Evolutionary conservation across 2,329 filamentous ascomycete genomes (phyloP).

Genomic region (Talaromyces sp.): DNA sequence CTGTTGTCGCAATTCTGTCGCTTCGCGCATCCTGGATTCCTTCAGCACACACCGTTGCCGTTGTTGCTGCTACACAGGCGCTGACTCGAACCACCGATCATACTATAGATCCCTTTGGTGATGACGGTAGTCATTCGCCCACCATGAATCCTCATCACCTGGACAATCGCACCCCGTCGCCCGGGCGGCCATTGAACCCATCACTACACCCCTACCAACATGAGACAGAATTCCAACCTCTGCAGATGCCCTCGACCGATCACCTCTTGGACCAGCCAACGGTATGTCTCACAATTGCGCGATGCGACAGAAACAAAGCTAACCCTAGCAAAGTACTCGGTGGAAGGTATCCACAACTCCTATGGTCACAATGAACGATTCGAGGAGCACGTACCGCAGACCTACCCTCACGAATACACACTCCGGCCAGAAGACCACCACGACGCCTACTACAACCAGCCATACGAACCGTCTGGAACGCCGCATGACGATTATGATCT

Average conservation of each 20-base stretch:
- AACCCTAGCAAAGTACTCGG: constrained; percentile 54
- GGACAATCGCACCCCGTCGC: constrained; percentile 63
- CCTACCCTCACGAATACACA: constrained; percentile 56
- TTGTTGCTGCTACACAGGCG: constrained; percentile 3
- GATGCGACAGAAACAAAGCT: neutral
- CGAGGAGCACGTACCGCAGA: constrained; percentile 41
- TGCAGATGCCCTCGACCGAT: constrained; percentile 70
- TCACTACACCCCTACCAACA: constrained; percentile 69
- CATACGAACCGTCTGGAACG: constrained; percentile 64
- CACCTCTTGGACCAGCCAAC: constrained; percentile 78
- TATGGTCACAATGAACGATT: constrained; percentile 60
- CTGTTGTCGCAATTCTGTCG: neutral
- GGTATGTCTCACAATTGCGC: constrained; percentile 48
- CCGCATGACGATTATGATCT: constrained; percentile 53
- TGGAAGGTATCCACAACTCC: constrained; percentile 60
- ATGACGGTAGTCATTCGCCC: constrained; percentile 37
- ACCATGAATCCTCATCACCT: constrained; percentile 51
- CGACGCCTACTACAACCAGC: constrained; percentile 77
- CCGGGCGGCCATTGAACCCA: constrained; percentile 66
- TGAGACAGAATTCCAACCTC: constrained; percentile 60
- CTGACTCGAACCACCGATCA: constrained; percentile 6
- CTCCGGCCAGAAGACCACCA: constrained; percentile 81
- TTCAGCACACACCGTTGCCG: neutral
- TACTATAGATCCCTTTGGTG: constrained; percentile 33
- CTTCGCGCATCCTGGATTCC: neutral